Percentiles rank a stretch among this genome's conserved stretches.
Conservation (phyloP, 1,284 basidiomycete genomes). For the Porogramme epimiltina region DNA sequence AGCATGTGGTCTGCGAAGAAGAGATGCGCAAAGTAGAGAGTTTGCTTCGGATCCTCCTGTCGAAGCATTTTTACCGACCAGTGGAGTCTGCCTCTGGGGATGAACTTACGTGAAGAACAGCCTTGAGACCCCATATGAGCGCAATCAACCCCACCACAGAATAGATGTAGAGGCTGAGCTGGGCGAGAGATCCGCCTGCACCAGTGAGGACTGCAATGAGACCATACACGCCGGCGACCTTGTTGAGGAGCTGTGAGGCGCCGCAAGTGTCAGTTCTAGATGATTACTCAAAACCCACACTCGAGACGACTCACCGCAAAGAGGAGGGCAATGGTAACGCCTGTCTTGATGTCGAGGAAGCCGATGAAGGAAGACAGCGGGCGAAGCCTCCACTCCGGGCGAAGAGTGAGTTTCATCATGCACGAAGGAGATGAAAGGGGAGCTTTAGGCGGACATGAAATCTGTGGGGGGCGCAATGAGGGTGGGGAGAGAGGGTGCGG, state of each 20-base stretch:
- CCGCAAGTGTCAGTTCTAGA: conserved; percentile 13
- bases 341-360: conserved; percentile 87
- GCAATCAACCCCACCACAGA: conserved; percentile 83
- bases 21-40: conserved; percentile 89
- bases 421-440: conserved; percentile 4
- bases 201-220: conserved; percentile 89
- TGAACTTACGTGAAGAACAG: conserved; percentile 74
- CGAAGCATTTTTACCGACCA: background rate
- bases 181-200: conserved; percentile 85
- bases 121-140: conserved; percentile 86
- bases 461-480: conserved; percentile 1
- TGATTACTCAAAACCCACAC: conserved; percentile 7
- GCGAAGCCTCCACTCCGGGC: conserved; percentile 78
- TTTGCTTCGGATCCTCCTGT: conserved; percentile 85
- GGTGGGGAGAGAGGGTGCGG: conserved; percentile 3
- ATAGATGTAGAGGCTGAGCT: conserved; percentile 93
- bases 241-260: conserved; percentile 82
- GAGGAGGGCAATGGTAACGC: conserved; percentile 81
- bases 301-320: conserved; percentile 64
- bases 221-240: conserved; percentile 97
- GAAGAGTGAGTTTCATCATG: conserved; percentile 75
- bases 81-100: no score
- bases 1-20: conserved; percentile 93
- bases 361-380: conserved; percentile 83
- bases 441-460: conserved; percentile 24